Conservation (phyloP, 1,284 basidiomycete genomes). For the Fomitopsis schrenkii region DNA sequence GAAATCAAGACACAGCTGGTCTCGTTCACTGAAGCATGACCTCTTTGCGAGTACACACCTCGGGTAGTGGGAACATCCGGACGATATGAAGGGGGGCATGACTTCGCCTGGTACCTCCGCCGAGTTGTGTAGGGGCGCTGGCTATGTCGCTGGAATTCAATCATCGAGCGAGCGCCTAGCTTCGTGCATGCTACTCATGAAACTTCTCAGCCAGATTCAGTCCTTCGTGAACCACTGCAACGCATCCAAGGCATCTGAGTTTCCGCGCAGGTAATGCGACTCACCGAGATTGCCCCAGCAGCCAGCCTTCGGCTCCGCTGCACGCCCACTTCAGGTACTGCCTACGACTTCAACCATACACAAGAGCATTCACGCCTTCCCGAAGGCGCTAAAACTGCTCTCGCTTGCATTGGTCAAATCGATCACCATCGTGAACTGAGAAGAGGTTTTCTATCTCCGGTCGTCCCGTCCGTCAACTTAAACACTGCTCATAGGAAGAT, state of each 20-base stretch:
- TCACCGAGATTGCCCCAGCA: neutral
- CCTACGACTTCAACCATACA: neutral
- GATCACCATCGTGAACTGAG: neutral
- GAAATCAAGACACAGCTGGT: slow-evolving; percentile 14
- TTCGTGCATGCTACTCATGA: neutral
- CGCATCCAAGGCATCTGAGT: neutral
- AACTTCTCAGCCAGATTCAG: slow-evolving; percentile 1
- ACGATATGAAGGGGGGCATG: neutral
- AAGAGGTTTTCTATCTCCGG: slow-evolving; percentile 17
- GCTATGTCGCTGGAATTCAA: slow-evolving; percentile 1
- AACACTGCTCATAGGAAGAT: slow-evolving; percentile 2
- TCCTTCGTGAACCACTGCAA: neutral
- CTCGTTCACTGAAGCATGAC: slow-evolving; percentile 12
- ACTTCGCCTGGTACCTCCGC: slow-evolving; percentile 4
- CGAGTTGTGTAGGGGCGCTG: slow-evolving; percentile 1
- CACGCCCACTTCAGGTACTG: neutral
- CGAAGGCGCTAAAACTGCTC: neutral
- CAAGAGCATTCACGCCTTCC: neutral
- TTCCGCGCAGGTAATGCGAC: neutral
- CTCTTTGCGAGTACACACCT: neutral
- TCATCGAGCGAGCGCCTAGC: neutral
- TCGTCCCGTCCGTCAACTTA: slow-evolving; percentile 15
- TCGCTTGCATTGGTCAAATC: neutral
- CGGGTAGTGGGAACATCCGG: slow-evolving; percentile 4
- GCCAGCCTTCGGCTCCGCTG: neutral